These are phyloP conservation scores for Arctium lappa DNA, from an alignment of 129 eudicot genomes.

Conservation along the genomic window DNA sequence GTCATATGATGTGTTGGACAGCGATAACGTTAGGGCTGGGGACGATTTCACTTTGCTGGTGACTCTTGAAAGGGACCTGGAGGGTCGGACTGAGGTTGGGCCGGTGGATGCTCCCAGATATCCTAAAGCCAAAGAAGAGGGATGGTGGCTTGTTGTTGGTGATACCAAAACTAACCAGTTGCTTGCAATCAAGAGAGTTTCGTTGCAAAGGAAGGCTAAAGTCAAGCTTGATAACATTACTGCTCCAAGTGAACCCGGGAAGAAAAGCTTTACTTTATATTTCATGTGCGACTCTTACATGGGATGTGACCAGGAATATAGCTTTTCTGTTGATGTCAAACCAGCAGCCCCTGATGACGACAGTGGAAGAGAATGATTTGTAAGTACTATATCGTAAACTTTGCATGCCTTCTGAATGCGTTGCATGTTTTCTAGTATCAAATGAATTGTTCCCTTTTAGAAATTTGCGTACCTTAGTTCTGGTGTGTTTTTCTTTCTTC, in stretches of 20 bases:
- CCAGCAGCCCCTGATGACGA: constrained; percentile 41
- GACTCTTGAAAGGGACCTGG: constrained; percentile 71
- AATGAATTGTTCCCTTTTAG: not conserved
- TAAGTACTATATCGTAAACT: constrained; percentile 1
- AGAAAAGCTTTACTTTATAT: constrained; percentile 55
- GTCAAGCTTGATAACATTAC: constrained; percentile 62
- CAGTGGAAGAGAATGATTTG: constrained; percentile 39
- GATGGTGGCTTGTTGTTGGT: constrained; percentile 96
- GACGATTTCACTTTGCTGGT: constrained; percentile 62
- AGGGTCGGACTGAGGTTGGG: constrained; percentile 72
- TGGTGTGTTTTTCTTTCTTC: too few relatives aligned
- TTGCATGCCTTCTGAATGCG: not conserved
- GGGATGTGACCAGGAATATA: constrained; percentile 93
- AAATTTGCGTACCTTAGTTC: constrained; percentile 3
- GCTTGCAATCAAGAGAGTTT: constrained; percentile 76
- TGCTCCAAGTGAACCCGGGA: constrained; percentile 72
- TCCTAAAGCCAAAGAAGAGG: constrained; percentile 81
- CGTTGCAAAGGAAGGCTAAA: constrained; percentile 65
- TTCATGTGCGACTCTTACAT: constrained; percentile 93
- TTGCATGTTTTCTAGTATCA: not conserved
- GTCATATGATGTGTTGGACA: constrained; percentile 54
- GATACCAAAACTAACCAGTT: constrained; percentile 72
- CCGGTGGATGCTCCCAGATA: constrained; percentile 79
- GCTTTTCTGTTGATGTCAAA: constrained; percentile 65
- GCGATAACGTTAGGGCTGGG: constrained; percentile 53